phyloP scores from a whole-genome alignment of 305 asterid species.

The Fraxinus paxiana region DNA sequence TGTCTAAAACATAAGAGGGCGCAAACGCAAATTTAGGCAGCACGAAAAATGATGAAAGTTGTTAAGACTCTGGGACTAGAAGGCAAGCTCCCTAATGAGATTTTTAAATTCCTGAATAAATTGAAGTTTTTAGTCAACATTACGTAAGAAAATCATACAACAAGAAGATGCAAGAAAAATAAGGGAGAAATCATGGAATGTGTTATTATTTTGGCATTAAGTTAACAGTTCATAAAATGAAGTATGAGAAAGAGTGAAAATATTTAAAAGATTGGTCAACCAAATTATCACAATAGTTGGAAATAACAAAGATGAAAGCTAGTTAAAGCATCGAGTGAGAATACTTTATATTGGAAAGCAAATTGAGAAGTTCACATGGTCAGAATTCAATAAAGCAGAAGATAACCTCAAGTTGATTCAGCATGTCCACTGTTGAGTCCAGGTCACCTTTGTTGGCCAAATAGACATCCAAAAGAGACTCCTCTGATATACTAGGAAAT shows the following conservation, averaged over 20 bases:
- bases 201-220: not conserved
- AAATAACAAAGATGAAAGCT: not conserved
- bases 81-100: not conserved
- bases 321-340: not conserved
- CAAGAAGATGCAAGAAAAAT: not conserved
- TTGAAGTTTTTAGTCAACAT: not conserved
- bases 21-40: not conserved
- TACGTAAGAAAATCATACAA: not conserved
- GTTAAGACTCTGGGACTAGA: not conserved
- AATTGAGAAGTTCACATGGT: not conserved
- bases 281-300: not conserved
- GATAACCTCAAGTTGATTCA: not conserved
- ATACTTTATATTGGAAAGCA: not conserved
- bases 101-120: not conserved
- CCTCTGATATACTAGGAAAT: not conserved
- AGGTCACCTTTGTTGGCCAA: not conserved
- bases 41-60: not conserved
- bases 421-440: constrained; percentile 3
- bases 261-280: not conserved
- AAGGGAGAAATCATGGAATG: not conserved
- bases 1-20: not conserved
- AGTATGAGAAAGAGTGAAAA: not conserved
- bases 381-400: not conserved
- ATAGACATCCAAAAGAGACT: constrained; percentile 3
- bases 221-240: not conserved